Conservation (phyloP, 176 grass and related monocot genomes). For the Bonia amplexicaulis region DNA sequence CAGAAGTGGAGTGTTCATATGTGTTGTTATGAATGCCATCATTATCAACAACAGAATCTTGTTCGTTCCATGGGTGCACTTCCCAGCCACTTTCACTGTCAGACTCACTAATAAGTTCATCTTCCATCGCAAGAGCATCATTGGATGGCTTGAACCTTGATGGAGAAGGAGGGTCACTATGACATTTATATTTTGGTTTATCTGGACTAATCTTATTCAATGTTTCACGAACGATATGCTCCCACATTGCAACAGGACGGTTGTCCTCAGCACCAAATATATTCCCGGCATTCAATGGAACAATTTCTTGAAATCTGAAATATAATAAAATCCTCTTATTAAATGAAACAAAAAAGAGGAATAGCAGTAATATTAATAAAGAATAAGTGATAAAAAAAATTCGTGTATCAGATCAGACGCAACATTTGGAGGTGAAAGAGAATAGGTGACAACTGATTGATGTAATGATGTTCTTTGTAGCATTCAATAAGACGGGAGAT, state of each 20-base stretch:
- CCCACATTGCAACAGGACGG: constrained; percentile 73
- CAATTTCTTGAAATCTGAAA: constrained; percentile 96
- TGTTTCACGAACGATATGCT: constrained; percentile 73
- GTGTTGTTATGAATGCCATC: constrained; percentile 20
- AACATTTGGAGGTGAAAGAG: not conserved
- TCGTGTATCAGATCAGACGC: not conserved
- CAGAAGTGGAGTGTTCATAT: not conserved
- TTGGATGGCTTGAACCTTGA: constrained; percentile 78
- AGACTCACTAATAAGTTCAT: constrained; percentile 60
- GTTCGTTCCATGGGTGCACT: constrained; percentile 48
- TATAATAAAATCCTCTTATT: not conserved
- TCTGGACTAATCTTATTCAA: constrained; percentile 77
- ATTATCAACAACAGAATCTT: constrained; percentile 31
- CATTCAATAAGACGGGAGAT: constrained; percentile 3
- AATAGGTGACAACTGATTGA: not conserved
- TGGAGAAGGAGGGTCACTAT: constrained; percentile 86
- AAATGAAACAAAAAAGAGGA: constrained; percentile 1
- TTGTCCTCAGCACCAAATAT: constrained; percentile 93
- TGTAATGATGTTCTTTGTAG: not conserved
- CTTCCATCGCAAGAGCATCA: constrained; percentile 67
- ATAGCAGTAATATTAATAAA: not conserved
- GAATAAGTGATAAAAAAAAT: constrained; percentile 2
- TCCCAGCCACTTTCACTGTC: constrained; percentile 65
- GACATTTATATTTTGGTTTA: constrained; percentile 80
- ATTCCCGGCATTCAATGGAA: constrained; percentile 95